Base-by-base conservation (phyloP, 768 basidiomycete genomes). In the Boletus sp. region DNA sequence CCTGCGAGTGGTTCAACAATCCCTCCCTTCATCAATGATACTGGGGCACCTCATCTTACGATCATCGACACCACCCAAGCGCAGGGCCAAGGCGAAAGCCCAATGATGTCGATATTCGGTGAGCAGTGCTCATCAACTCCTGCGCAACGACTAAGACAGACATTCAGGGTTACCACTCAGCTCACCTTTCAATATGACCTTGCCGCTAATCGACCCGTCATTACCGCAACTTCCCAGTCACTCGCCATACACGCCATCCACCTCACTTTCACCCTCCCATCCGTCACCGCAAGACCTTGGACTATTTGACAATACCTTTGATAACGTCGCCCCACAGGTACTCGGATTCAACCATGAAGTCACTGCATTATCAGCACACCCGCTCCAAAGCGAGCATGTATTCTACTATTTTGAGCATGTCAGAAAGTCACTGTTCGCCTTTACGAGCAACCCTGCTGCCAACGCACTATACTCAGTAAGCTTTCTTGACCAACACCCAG, bases 391-490 rank as follows among this genome's bases (percentile, higher is more conserved):
- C 51, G 80, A 83, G 35, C 79, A 84, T 57, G 80, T 88, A 49
- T 72, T 83, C 61, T 87, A 90, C 70, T 91, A 90, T 69, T 90
- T 92, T 66, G 80, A 82, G 49, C 77, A 85, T 55, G 84, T 90
- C 56, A 81, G 82, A 21, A 80, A 80, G 60, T 72, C 84, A 54
- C 84, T 89, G 63, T 84, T 82, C 59, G 75, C 82, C 38, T 88
- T 89, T 64, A 78, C 82, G 35, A 80, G 82, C 11, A 83, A 83
- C 54, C 67, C 78, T 8, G 77, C 87, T 49, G 81, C 83, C 30
- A 82, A 85, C 49, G 75, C 83, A 53, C 83, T 86, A 57, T 84
- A 84, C 65, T 76, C 79, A 47, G 89, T 88, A 68, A 75, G 85
- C 66, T 39, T 53, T 47, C 37, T 45, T 49, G n/a, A 40, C 30